Evolutionary conservation across 345 rosid genomes (phyloP).

Genomic region (Theobroma cacao): DNA sequence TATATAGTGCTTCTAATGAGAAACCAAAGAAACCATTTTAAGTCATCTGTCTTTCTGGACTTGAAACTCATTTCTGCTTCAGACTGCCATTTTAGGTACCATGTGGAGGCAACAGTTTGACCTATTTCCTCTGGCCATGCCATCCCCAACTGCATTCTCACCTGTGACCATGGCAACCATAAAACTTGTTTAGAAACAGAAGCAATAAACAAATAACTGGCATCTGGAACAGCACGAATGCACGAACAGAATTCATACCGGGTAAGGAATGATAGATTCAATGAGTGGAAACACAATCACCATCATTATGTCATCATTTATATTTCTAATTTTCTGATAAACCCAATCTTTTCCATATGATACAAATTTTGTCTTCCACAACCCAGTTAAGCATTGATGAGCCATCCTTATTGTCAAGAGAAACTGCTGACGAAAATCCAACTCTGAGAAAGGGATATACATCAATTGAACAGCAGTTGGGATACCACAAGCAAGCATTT

Average conservation of each 20-base stretch:
- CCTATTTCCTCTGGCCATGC: conserved; percentile 88
- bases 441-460: conserved; percentile 95
- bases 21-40: conserved; percentile 72
- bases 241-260: conserved; percentile 47
- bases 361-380: conserved; percentile 52
- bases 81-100: conserved; percentile 88
- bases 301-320: conserved; percentile 77
- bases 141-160: conserved; percentile 75
- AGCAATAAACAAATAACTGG: conserved; percentile 8
- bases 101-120: conserved; percentile 71
- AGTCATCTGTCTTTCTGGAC: conserved; percentile 55
- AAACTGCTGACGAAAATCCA: conserved; percentile 72
- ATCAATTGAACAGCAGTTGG: conserved; percentile 82
- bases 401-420: conserved; percentile 51
- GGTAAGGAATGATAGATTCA: conserved; percentile 68
- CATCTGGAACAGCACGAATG: background rate
- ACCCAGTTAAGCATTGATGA: conserved; percentile 47
- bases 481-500: conserved; percentile 82
- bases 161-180: conserved; percentile 36
- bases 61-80: conserved; percentile 66
- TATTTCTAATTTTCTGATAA: conserved; percentile 42
- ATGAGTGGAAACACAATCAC: conserved; percentile 57
- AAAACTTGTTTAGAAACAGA: conserved; percentile 6
- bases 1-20: conserved; percentile 50
- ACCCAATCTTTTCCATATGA: conserved; percentile 48